Evolutionary conservation across 805 yeast species (phyloP).

Genomic region (Starmera quercuum): DNA sequence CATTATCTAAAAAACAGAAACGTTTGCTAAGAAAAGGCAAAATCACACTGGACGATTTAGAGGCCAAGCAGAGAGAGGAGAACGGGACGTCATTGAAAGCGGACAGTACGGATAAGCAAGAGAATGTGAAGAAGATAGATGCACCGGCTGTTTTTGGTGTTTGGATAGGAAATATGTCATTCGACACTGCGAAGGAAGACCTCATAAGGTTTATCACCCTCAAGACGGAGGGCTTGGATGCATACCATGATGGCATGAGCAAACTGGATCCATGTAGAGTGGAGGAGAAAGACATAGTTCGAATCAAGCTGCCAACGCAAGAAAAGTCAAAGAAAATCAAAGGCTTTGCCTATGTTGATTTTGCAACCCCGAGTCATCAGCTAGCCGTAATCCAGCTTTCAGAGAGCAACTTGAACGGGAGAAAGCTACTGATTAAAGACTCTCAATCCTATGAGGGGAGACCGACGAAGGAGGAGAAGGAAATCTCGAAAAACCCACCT

Average conservation of each 20-base stretch:
- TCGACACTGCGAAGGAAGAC: slow-evolving; percentile 75
- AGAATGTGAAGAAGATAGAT: slow-evolving; percentile 24
- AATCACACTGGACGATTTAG: slow-evolving; percentile 48
- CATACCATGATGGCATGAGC: slow-evolving; percentile 15
- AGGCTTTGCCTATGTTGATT: slow-evolving; percentile 91
- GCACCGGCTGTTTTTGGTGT: slow-evolving; percentile 57
- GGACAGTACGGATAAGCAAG: slow-evolving; percentile 19
- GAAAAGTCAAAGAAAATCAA: slow-evolving; percentile 51
- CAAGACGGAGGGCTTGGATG: slow-evolving; percentile 40
- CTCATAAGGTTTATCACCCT: slow-evolving; percentile 53
- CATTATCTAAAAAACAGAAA: slow-evolving; percentile 86
- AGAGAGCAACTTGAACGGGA: slow-evolving; percentile 70
- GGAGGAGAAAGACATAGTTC: slow-evolving; percentile 51
- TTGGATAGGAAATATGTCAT: slow-evolving; percentile 92
- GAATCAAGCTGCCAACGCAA: slow-evolving; percentile 75
- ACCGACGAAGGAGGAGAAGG: slow-evolving; percentile 50
- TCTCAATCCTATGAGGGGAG: slow-evolving; percentile 81
- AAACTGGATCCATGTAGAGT: slow-evolving; percentile 31
- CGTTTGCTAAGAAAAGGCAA: slow-evolving; percentile 78
- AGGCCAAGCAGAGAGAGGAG: slow-evolving; percentile 30
- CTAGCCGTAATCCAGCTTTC: slow-evolving; percentile 55
- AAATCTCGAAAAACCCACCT: slow-evolving; percentile 72
- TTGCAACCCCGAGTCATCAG: slow-evolving; percentile 53
- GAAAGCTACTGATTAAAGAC: slow-evolving; percentile 79
- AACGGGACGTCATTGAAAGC: slow-evolving; percentile 8